Evolutionary conservation across 805 yeast genomes (phyloP), one percentile per base, ranked within the genome.

Genomic region (Grigorovia humatica): DNA sequence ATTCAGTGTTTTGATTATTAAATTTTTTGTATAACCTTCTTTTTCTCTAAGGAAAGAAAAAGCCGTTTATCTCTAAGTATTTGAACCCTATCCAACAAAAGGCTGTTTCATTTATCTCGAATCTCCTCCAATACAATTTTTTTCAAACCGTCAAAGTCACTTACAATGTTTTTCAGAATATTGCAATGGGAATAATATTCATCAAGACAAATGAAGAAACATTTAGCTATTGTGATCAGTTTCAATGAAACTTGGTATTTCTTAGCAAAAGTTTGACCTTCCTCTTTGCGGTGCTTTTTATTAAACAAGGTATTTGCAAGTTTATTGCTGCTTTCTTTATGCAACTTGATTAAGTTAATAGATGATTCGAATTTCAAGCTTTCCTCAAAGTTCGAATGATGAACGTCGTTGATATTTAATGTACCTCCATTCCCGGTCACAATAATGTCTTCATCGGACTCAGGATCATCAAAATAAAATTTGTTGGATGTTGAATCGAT

Each of bases 161-260:
- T 41, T 8, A 56, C 56, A 60, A 65, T 57, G 48, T 61, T 65
- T 29, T 59, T 62, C 17, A 65, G 48, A 27, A 65, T 54, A 46
- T 62, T 60, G 43, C 65, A 64, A 35, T 64, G 63, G 9, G 62
- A 63, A 48, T 59, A 57, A 2, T 52, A 54, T 48, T 62, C 62
- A 19, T 50, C 58, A 3, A 64, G 55, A 32, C 54, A 51, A 20
- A 53, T 53, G 47, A 60, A 63, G 29, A 65, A 61, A 48, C 63
- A 61, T 51, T 58, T 60, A 2, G 67, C 64, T 42, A 65, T 60
- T 1, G 55, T 54, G 30, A 63, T 53, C 44, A 59, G 63, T 45
- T 65, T 65, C 19, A 55, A 58, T 2, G 69, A 61, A 9, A 66
- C 49, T 35, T 63, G 65, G 47, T 65, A 64, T 32, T 64, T 59